Evolutionary conservation across 2,329 filamentous ascomycete species (phyloP).

Genomic region (Phoma sp.): DNA sequence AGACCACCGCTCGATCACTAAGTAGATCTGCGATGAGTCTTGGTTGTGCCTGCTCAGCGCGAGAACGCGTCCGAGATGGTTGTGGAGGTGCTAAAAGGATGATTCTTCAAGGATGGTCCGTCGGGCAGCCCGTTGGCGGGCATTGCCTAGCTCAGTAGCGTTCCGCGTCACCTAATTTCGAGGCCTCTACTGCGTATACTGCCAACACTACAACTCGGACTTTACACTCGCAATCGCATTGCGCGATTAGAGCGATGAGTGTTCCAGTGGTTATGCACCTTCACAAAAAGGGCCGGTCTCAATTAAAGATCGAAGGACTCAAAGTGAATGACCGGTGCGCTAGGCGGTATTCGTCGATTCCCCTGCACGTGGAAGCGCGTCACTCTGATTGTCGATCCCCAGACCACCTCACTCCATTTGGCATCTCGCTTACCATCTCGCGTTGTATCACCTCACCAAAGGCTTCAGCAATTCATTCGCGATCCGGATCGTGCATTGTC

Average conservation of each 20-base stretch:
- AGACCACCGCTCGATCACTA: neutral
- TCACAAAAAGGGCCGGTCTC: neutral
- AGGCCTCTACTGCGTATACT: neutral
- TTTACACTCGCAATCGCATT: neutral
- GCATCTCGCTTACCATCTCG: constrained; percentile 17
- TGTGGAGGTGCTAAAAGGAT: neutral
- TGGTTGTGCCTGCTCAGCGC: neutral
- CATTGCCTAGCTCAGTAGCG: constrained; percentile 9
- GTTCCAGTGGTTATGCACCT: too few species aligned
- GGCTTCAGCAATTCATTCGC: neutral
- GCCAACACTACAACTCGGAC: neutral
- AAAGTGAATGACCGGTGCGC: constrained; percentile 2
- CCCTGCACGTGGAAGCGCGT: constrained; percentile 17
- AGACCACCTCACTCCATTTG: constrained; percentile 18
- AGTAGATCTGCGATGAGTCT: neutral
- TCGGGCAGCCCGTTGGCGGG: constrained; percentile 5
- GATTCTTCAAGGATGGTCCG: neutral
- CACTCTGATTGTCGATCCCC: constrained; percentile 15
- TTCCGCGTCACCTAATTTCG: neutral
- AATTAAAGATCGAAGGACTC: neutral
- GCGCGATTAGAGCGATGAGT: neutral
- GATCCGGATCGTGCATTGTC: constrained; percentile 10
- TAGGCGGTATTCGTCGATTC: constrained; percentile 4
- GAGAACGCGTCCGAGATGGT: neutral
- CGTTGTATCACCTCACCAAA: constrained; percentile 17